These are phyloP conservation scores for Isoetes taiwanensis DNA, from an alignment of 75 land plant species.

Conservation along the genomic window DNA sequence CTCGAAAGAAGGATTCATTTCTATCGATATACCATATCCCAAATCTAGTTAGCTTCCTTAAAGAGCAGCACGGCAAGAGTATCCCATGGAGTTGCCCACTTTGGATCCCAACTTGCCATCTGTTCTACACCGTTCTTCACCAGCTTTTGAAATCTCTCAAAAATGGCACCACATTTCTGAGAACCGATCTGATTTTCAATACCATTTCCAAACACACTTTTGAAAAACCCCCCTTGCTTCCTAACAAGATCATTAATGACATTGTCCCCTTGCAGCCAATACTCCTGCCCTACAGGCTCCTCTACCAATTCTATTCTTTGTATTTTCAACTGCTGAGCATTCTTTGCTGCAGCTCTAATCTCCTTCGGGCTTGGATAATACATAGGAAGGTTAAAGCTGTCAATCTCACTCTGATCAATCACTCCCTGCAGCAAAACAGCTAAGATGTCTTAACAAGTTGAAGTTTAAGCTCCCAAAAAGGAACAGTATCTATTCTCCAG, in stretches of 20 bases:
- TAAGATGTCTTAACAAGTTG: too few species aligned
- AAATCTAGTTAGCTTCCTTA: too few species aligned
- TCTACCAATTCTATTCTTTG: neutral
- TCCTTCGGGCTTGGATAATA: slow-evolving; percentile 35
- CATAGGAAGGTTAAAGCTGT: slow-evolving; percentile 32
- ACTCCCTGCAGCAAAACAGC: slow-evolving; percentile 24
- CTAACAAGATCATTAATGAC: neutral
- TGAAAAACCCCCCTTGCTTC: neutral
- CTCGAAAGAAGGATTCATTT: too few species aligned
- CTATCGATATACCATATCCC: too few species aligned
- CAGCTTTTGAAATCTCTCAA: neutral
- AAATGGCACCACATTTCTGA: neutral
- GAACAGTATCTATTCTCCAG: too few species aligned
- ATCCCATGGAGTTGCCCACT: slow-evolving; percentile 1
- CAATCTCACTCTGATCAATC: slow-evolving; percentile 26
- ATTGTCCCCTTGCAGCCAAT: neutral
- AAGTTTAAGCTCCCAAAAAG: too few species aligned
- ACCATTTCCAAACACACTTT: slow-evolving; percentile 1
- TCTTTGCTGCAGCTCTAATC: slow-evolving; percentile 15
- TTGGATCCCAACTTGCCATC: neutral
- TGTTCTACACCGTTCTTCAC: neutral
- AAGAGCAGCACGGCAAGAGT: too few species aligned
- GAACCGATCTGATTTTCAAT: neutral
- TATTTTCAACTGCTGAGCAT: neutral
- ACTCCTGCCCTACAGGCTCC: neutral